These are phyloP conservation scores for Nicotiana tabacum DNA, from an alignment of 257 asterid species.

Conservation along the genomic window DNA sequence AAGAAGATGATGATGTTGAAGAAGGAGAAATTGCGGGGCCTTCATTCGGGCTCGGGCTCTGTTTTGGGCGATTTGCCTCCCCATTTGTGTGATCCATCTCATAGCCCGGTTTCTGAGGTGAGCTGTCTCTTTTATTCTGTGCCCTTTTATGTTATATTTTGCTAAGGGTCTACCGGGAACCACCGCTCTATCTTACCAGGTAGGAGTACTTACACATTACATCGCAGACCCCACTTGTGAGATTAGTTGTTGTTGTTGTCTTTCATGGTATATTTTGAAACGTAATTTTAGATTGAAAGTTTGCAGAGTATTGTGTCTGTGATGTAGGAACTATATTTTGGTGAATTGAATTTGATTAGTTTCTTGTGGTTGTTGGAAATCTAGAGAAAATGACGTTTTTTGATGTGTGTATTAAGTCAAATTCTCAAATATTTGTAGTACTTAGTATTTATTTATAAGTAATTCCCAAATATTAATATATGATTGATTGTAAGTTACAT, in stretches of 20 bases:
- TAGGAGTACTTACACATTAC: too few species aligned
- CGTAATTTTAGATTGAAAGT: too few species aligned
- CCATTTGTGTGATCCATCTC: slow-evolving; percentile 79
- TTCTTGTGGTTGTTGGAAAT: background rate
- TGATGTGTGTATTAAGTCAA: background rate
- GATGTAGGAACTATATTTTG: slow-evolving; percentile 6
- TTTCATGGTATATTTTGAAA: background rate
- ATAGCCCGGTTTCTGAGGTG: slow-evolving; percentile 74
- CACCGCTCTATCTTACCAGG: too few species aligned
- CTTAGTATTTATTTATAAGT: background rate
- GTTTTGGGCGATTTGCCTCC: slow-evolving; percentile 54
- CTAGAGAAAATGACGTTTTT: background rate
- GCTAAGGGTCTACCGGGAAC: too few species aligned
- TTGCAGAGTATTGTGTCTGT: background rate
- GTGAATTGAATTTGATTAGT: background rate
- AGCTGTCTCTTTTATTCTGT: background rate
- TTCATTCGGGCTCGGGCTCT: slow-evolving; percentile 24
- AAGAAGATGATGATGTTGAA: slow-evolving; percentile 26
- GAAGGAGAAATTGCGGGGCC: slow-evolving; percentile 41
- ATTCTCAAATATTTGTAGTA: background rate
- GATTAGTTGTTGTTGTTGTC: too few species aligned
- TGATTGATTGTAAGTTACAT: background rate
- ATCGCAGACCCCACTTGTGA: too few species aligned
- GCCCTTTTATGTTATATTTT: background rate
- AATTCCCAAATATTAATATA: background rate